Evolutionary conservation across 176 grass and related monocot genomes (phyloP).

Genomic region (Puya raimondii): DNA sequence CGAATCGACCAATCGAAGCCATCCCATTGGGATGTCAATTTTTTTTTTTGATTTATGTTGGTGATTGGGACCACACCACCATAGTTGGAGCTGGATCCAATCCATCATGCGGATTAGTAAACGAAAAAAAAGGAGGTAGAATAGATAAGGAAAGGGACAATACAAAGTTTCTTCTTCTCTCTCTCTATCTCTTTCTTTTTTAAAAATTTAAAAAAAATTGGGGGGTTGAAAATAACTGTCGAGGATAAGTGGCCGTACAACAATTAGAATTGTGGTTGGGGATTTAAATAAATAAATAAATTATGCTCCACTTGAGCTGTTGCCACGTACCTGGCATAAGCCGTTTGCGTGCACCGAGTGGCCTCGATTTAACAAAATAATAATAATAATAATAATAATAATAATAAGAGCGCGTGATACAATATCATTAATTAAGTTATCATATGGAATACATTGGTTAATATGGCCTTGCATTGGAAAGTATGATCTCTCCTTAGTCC

Average conservation of each 20-base stretch:
- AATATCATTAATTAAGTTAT: no score
- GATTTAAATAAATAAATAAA: no score
- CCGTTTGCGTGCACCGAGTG: no score
- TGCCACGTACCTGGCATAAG: no score
- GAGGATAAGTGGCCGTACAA: background rate
- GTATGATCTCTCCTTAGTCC: background rate
- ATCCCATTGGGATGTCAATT: background rate
- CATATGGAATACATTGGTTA: no score
- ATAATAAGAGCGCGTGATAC: no score
- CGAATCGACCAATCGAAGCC: background rate
- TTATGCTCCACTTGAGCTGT: no score
- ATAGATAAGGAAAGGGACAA: constrained; percentile 15
- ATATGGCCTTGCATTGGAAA: background rate
- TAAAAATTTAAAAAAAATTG: no score
- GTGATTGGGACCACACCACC: constrained; percentile 1
- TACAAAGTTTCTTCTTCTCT: constrained; percentile 13
- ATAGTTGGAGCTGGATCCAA: constrained; percentile 14
- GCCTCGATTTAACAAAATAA: no score
- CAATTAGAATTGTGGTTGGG: no score
- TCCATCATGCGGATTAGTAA: constrained; percentile 12
- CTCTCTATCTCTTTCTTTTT: no score
- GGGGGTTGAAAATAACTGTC: background rate
- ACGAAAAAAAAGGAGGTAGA: background rate
- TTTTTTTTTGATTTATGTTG: background rate
- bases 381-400: no score